phyloP scores from a whole-genome alignment of 2,329 filamentous ascomycete species.

The Microdochium nivale region DNA sequence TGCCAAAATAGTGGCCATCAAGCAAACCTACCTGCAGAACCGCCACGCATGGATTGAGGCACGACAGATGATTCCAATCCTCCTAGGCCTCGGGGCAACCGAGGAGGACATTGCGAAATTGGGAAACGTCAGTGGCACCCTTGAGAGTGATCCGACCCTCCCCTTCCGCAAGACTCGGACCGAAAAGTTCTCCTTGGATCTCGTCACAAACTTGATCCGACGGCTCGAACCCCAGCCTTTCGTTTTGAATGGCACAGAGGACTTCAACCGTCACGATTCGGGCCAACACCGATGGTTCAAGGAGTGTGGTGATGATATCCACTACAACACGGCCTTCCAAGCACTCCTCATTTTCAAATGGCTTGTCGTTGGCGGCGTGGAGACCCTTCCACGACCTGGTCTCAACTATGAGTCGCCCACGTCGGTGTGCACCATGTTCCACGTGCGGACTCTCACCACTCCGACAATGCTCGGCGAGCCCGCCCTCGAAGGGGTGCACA shows the following conservation, averaged over 20 bases:
- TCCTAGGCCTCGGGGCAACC: conserved; percentile 14
- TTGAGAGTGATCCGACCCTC: conserved; percentile 17
- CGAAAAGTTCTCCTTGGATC: conserved; percentile 17
- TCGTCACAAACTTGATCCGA: conserved; percentile 12
- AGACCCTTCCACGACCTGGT: conserved; percentile 10
- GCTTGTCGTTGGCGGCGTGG: neutral
- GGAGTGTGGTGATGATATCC: conserved; percentile 13
- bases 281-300: conserved; percentile 17
- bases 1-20: conserved; percentile 11
- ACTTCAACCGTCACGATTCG: conserved; percentile 21
- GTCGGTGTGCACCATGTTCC: conserved; percentile 19
- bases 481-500: conserved; percentile 21
- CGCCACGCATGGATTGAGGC: conserved; percentile 15
- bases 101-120: conserved; percentile 14
- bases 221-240: conserved; percentile 21
- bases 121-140: conserved; percentile 11
- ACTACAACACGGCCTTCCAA: neutral
- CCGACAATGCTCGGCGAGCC: conserved; percentile 18
- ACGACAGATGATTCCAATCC: conserved; percentile 13
- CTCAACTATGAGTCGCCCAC: conserved; percentile 17
- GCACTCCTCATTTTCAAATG: neutral
- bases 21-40: conserved; percentile 13
- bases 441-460: conserved; percentile 19
- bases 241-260: conserved; percentile 15
- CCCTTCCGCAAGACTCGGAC: conserved; percentile 15